These are phyloP conservation scores for Solanum piurae DNA, from an alignment of 257 asterid genomes.

Conservation along the genomic window DNA sequence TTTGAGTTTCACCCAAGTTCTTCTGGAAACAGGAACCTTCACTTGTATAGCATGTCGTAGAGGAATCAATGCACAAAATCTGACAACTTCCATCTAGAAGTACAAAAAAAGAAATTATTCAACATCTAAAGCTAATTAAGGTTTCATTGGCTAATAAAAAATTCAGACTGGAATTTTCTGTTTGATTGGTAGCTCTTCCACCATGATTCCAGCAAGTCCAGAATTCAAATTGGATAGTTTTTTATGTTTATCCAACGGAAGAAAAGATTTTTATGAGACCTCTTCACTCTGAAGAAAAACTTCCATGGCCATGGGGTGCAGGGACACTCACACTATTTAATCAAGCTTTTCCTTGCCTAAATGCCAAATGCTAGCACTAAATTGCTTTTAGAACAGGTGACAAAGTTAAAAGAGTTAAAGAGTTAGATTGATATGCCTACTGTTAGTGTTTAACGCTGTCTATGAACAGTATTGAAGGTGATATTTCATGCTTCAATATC, in stretches of 20 bases:
- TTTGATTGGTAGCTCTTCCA: not conserved
- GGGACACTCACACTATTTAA: not conserved
- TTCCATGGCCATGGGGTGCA: not conserved
- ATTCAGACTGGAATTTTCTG: not conserved
- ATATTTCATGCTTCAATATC: not conserved
- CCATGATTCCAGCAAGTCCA: not conserved
- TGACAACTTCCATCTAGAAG: constrained; percentile 17
- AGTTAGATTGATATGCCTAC: not conserved
- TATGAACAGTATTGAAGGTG: not conserved
- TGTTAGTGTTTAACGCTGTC: not conserved
- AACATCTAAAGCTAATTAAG: not conserved
- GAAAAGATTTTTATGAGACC: not conserved
- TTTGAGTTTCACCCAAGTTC: constrained; percentile 23
- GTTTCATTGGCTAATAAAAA: not conserved
- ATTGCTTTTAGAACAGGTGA: not conserved
- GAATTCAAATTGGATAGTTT: not conserved
- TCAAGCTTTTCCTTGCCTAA: not conserved
- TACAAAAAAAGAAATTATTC: not conserved
- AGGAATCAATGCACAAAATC: constrained; percentile 17
- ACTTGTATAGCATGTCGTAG: constrained; percentile 23
- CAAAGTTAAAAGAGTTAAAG: not conserved
- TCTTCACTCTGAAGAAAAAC: not conserved
- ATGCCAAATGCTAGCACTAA: not conserved
- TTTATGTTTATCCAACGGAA: not conserved
- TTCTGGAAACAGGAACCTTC: constrained; percentile 31